Evolutionary conservation across 2,329 filamentous ascomycete genomes (phyloP).

Genomic region (Fusarium compactum): DNA sequence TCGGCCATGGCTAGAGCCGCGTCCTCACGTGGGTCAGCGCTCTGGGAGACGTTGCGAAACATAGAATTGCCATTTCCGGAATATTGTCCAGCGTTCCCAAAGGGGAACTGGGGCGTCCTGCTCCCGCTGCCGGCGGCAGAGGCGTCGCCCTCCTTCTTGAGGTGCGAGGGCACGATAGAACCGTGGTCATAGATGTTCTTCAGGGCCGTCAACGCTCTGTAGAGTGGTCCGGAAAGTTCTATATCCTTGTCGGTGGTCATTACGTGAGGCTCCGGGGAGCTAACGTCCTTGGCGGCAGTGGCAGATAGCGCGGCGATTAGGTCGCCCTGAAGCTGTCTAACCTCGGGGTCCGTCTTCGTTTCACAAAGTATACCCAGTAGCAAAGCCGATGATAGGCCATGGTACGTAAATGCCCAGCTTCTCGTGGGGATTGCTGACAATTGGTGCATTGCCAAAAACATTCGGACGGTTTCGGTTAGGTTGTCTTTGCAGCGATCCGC

Average conservation of each 20-base stretch:
- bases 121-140: constrained; percentile 60
- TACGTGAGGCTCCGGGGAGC: constrained; percentile 65
- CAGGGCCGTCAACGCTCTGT: constrained; percentile 69
- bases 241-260: constrained; percentile 69
- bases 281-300: constrained; percentile 71
- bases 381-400: constrained; percentile 73
- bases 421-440: constrained; percentile 74
- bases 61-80: constrained; percentile 42
- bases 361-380: constrained; percentile 73
- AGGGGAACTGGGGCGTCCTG: constrained; percentile 56
- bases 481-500: constrained; percentile 71
- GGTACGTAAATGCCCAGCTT: constrained; percentile 77
- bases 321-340: constrained; percentile 72
- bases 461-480: constrained; percentile 73
- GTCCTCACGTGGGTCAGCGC: constrained; percentile 68
- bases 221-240: constrained; percentile 71
- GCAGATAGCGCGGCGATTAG: constrained; percentile 73
- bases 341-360: constrained; percentile 72
- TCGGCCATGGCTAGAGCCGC: constrained; percentile 74
- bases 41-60: constrained; percentile 46
- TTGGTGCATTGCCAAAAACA: constrained; percentile 78
- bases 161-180: constrained; percentile 63
- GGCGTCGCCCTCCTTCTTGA: constrained; percentile 63
- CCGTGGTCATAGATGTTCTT: constrained; percentile 77
- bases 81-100: constrained; percentile 43